Base-by-base conservation (phyloP, 805 yeast species). In the Barnettozyma californica region DNA sequence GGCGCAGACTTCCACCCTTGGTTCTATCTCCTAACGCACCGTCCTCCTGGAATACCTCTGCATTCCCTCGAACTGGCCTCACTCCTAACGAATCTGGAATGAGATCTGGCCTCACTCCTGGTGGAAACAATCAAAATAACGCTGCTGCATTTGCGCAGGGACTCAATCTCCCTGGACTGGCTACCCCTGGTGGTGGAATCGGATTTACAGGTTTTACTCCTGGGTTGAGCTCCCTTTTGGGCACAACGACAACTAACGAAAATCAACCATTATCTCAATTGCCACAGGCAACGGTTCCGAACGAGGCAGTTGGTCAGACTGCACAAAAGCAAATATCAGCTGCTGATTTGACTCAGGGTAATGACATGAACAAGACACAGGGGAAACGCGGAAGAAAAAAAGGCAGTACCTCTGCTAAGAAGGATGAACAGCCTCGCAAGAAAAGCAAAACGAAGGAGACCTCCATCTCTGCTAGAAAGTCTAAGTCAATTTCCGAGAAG, bases 81-180 rank as follows among this genome's bases (percentile, higher is more conserved):
- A 83, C 90, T 0, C 94, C 94, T 3, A 85, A 82, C 63, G 95
- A 87, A 60, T 78, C 88, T 5, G 76, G 81, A 44, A 55, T 87
- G 44, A 73, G 95, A 54, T 72, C 87, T 0, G 92, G 94, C 0
- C 62, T 84, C 25, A 83, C 91, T 0, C 91, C 91, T 0, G 87
- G 82, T 2, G 75, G 70, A 9, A 41, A 38, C 18, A 36, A 26
- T n/a, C 72, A 52, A 50, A 64, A 58, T 51, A 76, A 68, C 6
- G 76, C 79, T 0, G 43, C 46, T 47, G 20, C 50, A 8, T 47
- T 47, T 29, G 64, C 71, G 10, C 68, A 68, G 42, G 71, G 74
- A 23, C 41, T 61, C 13, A 46, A 40, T 11, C 35, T 59, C 2
- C 49, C 60, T 7, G 64, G 64, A 2, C 35, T 58, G 6, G 50